These are phyloP conservation scores for Fusarium globosum DNA, from an alignment of 2,329 filamentous ascomycete genomes.

Conservation along the genomic window DNA sequence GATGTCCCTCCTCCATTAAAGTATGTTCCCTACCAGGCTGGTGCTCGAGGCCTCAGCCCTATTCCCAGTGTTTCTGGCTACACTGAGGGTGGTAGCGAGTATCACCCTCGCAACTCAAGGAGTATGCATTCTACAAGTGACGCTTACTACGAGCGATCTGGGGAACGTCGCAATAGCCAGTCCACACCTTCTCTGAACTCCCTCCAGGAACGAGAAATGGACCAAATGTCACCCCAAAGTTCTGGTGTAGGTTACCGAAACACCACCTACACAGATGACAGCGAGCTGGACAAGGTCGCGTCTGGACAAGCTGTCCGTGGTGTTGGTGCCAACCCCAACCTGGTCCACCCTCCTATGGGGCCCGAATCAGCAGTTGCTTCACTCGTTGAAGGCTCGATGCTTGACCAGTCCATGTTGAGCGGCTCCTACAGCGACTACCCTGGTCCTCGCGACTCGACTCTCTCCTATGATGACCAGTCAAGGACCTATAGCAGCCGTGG, in stretches of 20 bases:
- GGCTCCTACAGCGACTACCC: constrained; percentile 64
- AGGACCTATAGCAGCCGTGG: constrained; percentile 50
- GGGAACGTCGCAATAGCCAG: constrained; percentile 49
- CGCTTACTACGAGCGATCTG: constrained; percentile 69
- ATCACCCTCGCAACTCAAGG: constrained; percentile 67
- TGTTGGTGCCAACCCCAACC: constrained; percentile 78
- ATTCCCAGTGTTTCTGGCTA: constrained; percentile 94
- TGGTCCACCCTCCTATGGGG: constrained; percentile 76
- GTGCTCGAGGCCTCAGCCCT: constrained; percentile 81
- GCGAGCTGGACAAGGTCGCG: constrained; percentile 68
- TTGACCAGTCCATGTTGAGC: constrained; percentile 73
- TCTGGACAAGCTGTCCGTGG: constrained; percentile 77
- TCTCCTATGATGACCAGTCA: constrained; percentile 47
- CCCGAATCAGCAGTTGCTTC: constrained; percentile 94
- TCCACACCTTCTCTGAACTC: constrained; percentile 51
- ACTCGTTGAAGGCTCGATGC: constrained; percentile 78
- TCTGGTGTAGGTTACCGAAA: constrained; percentile 67
- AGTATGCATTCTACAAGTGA: constrained; percentile 61
- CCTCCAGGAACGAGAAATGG: constrained; percentile 61
- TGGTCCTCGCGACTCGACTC: constrained; percentile 53
- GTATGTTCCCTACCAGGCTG: constrained; percentile 75
- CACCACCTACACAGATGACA: constrained; percentile 63
- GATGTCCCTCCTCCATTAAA: constrained; percentile 72
- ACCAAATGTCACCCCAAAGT: constrained; percentile 64
- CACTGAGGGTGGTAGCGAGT: constrained; percentile 74